Base-by-base conservation (phyloP, 2,329 filamentous ascomycete genomes). In the Nothopassalora personata region DNA sequence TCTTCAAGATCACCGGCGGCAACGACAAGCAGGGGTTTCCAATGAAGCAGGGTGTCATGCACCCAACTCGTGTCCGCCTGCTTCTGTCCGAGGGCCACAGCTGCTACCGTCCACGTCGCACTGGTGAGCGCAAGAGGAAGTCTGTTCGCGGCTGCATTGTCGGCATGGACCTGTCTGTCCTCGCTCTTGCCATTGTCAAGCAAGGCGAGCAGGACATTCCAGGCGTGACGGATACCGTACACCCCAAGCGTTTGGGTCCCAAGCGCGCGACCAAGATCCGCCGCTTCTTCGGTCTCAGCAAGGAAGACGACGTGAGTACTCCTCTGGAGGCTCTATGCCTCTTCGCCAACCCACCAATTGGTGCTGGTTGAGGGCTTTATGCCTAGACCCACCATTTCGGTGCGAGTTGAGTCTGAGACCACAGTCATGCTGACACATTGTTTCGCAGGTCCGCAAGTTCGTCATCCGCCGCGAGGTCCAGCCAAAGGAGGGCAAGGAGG, bases 11-110 rank as follows among this genome's bases (percentile, higher is more conserved):
- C 84, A 99, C 94, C 75, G 95, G 94, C 77, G 94, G 95, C 78
- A 99, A 99, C 89, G 94, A 99, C 90, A 99, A 99, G 91, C 95
- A 99, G 86, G 94, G 94, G 84, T 99, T 99, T 87, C 94, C 94
- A 73, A 99, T 99, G 94, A 99, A 99, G 91, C 95, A 99, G 88
- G 94, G 94, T 86, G 90, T 96, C 79, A 93, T 99, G 86, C 90
- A 96, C 81, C 92, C 94, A 74, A 94, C 90, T 79, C 94, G 94
- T 94, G 94, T 97, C 82, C 89, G 90, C 72, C 91, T 99, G 71
- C 89, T 99, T 75, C 91, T 99, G 77, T 78, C 88, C 77, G 91
- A 96, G 59, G 94, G 94, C 79, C 94, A 97, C 90, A 94, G 91
- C 73, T 99, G 94, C 90, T 99, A 97, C 88, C 93, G 94, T 77